Evolutionary conservation across 306 rosid species (phyloP), one percentile per base, ranked within the genome.

Genomic region (Sicyos edulis): DNA sequence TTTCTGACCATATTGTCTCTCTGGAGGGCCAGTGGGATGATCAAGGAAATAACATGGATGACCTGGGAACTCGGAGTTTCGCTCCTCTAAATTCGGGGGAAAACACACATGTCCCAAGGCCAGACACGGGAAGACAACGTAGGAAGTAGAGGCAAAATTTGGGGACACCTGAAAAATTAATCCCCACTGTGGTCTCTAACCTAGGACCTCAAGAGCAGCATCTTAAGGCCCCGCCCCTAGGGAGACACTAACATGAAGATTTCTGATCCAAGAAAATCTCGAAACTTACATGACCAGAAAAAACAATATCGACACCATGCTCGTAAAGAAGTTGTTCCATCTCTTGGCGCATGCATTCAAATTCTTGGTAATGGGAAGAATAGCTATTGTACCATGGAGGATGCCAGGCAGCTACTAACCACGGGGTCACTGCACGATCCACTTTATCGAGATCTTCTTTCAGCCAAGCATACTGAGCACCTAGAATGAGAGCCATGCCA

Each of bases 381-480:
- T 91, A 89, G 78, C 97, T 89, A 74, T 87, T 89, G 78, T 91
- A 91, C 97, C 96, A 91, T 40, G 97, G 97, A 62, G 97, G 32
- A 77, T 91, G 97, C 96, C 87, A 83, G 73, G 96, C 88, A 57
- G 91, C 96, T 45, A 89, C 86, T 32, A 89, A 75, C 97, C 97
- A 91, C 13, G 97, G 93, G 65, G 98, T 92, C 69, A 83, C 85
- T 0, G 63, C 76, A 8, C 88, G 88, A 73, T 88, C 87, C 54
- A 90, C 53, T 20, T 52, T 78, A 17, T 51, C 50, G 17, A 92
- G 83, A 77, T 90, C 96, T 20, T 75, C 71, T 81, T 84, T 82
- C 68, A 92, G 89, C 96, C 98, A 92, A 62, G 85, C 82, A 84
- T 84, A 88, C 59, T 92, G 96, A 71, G 88, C 88, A 67, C 98